A percentile compares a stretch with the other conserved stretches of the same genome.
phyloP scores from a whole-genome alignment of 441 rosid genomes.

The Gossypium laxum region DNA sequence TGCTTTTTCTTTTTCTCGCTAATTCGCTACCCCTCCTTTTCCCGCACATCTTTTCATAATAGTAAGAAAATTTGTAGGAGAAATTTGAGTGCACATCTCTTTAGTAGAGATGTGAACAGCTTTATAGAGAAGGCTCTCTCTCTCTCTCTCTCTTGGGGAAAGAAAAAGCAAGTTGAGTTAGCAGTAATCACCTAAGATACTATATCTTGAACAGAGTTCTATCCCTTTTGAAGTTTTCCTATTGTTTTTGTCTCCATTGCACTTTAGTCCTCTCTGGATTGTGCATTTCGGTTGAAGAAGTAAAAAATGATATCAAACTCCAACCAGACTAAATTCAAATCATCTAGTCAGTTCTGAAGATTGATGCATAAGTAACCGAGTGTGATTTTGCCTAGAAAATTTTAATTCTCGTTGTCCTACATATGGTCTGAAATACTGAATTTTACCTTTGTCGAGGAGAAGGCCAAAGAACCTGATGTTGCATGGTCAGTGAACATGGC shows the following conservation, averaged over 20 bases:
- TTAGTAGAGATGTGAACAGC: neutral
- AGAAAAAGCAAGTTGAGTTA: neutral
- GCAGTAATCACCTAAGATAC: neutral
- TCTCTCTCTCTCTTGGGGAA: neutral
- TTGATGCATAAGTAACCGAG: conserved; percentile 5
- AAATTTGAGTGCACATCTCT: neutral
- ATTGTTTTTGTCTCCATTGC: neutral
- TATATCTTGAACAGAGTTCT: neutral
- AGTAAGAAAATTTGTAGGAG: neutral
- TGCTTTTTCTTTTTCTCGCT: neutral
- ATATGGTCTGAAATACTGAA: neutral
- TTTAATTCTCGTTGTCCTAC: neutral
- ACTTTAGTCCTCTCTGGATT: neutral
- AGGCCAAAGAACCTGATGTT: conserved; percentile 63
- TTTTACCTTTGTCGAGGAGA: conserved; percentile 86
- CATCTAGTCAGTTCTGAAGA: neutral
- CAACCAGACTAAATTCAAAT: neutral
- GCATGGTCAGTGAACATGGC: conserved; percentile 63
- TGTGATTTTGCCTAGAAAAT: neutral
- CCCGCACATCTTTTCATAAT: neutral
- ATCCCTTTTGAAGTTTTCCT: neutral
- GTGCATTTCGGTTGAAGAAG: neutral
- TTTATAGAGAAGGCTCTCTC: neutral
- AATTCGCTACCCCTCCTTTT: neutral
- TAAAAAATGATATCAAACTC: neutral